Evolutionary conservation across 1,284 basidiomycete species (phyloP), one percentile per base, ranked within the genome.

Genomic region (Thelephora terrestris): DNA sequence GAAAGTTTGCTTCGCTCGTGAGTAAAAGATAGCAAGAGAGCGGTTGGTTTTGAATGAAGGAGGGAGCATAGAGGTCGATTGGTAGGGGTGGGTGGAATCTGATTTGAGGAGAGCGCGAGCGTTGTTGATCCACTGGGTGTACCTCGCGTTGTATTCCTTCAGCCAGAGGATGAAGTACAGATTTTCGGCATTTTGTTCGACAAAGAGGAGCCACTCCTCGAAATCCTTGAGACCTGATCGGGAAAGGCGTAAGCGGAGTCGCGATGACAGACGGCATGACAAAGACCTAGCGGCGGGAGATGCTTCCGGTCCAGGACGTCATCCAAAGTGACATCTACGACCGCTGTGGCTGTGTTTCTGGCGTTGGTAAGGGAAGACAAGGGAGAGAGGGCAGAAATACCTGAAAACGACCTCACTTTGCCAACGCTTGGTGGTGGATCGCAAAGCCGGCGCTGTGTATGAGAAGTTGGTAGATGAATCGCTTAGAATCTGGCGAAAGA

Each of bases 161-260:
- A 87, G 66, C 85, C 85, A 88, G 45, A 88, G 73, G 21, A 75
- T 73, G 58, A 88, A 87, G 57, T 88, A 87, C 78, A 88, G 71
- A 57, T 85, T 85, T 60, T 86, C 82, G 23, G 79, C 75, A 43
- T 70, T 71, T 47, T 73, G 71, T 57, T 87, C 85, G 45, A 84
- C 81, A 61, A 82, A 85, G 32, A 87, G 68, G 43, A 88, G 66
- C 74, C 85, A 87, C 62, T 88, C 85, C 65, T 87, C 84, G 50
- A 87, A 78, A 62, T 87, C 85, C 62, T 87, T 87, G 55, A 87
- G 70, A 35, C 79, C 75, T 75, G 45, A 27, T 32, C 7, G 12
- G n/a, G n/a, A 23, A 7, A 18, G 36, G 24, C 49, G 32, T 21
- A 9, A 39, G 39, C 21, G 37, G 3, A 9, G 21, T 39, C 23